Evolutionary conservation across 1,139 yeast genomes (phyloP), one percentile per base, ranked within the genome.

Genomic region (Torulaspora pretoriensis): DNA sequence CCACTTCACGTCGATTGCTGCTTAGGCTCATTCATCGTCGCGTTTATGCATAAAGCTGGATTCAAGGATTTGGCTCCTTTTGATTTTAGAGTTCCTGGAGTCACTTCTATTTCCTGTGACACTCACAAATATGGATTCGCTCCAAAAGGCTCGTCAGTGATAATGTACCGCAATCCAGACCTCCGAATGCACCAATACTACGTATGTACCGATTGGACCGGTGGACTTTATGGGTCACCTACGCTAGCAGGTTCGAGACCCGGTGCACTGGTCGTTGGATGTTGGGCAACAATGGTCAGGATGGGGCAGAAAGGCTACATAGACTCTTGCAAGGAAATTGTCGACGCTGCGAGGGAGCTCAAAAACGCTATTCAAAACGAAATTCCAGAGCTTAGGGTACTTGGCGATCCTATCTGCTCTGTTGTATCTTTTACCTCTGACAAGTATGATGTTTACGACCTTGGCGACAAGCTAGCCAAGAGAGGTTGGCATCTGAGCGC

Each of bases 51-150:
- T 49, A 75, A 76, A 46, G 77, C 89, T 2, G 80, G 80, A 3
- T 78, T 81, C 47, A 75, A 75, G 38, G 74, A 64, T 31, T 61
- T 81, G 1, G 90, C 94, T 12, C 58, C 69, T 13, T 90, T 90
- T 68, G 98, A 92, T 64, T 92, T 92, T 68, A 71, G 94, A 52
- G 74, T 88, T 2, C 83, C 88, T 0, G 97, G 97, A 32, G 97
- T 92, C n/a, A 92, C 97, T 1, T 89, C 97, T 3, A 90, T 92
- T 49, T 86, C 96, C 9, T 92, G 97, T 68, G 98, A 92, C 63
- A 90, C 97, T 13, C 98, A 92, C 72, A 92, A 92, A 66, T 92
- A 92, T 61, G 98, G 97, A 1, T 92, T 90, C 72, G 97, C 97
- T 8, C 97, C 98, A 36, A 92, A 92, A 67, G 98, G 98, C 4